phyloP scores from a whole-genome alignment of 1,139 yeast genomes.

The Debaryomyces sp. region DNA sequence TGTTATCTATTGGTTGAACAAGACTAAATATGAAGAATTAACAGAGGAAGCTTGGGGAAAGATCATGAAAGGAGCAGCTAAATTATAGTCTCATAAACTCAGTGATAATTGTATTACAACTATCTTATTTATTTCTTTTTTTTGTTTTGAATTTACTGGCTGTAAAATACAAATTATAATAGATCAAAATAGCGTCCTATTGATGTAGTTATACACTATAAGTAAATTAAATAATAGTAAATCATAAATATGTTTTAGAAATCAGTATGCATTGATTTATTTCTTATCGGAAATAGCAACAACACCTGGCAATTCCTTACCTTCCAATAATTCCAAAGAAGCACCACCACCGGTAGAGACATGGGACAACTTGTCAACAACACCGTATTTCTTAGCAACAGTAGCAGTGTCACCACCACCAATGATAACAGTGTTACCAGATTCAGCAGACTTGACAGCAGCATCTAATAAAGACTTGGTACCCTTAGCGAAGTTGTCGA shows the following conservation, averaged over 20 bases:
- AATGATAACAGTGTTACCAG: slow-evolving; percentile 91
- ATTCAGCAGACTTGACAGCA: slow-evolving; percentile 79
- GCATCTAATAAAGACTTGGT: slow-evolving; percentile 88
- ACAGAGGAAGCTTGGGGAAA: slow-evolving; percentile 60
- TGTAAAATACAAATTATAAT: not conserved
- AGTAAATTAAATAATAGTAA: not conserved
- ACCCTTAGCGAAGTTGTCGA: slow-evolving; percentile 85
- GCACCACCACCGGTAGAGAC: slow-evolving; percentile 99
- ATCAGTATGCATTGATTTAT: slow-evolving; percentile 13
- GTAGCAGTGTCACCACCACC: slow-evolving; percentile 99
- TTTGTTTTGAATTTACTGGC: not conserved
- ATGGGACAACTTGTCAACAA: slow-evolving; percentile 90
- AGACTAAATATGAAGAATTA: slow-evolving; percentile 57
- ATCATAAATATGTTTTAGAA: slow-evolving; percentile 1
- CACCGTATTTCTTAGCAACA: slow-evolving; percentile 96
- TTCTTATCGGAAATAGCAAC: slow-evolving; percentile 79
- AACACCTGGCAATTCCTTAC: slow-evolving; percentile 97
- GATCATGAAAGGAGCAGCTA: slow-evolving; percentile 46
- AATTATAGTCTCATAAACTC: slow-evolving; percentile 24
- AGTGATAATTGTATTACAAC: not conserved
- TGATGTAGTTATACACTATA: not conserved
- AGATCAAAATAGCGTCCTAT: not conserved
- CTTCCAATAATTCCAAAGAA: slow-evolving; percentile 94
- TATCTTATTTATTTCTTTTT: not conserved
- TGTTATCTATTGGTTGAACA: slow-evolving; percentile 69